Conservation (phyloP, 108 stramenopile genomes). For the Cyclotella baltica region DNA sequence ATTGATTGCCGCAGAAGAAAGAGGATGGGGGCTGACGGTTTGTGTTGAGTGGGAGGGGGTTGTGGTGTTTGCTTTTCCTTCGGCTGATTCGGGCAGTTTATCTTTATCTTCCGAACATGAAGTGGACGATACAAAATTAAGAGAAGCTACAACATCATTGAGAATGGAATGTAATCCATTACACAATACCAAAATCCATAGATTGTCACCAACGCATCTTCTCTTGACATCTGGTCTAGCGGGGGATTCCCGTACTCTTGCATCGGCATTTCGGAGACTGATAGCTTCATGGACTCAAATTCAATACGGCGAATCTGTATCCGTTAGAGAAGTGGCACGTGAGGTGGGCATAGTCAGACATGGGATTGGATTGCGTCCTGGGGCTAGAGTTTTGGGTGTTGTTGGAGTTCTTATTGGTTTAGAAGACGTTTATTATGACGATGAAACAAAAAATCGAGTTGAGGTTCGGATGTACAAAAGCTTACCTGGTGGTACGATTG, state of each 20-base stretch:
- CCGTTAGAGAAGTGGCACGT: constrained; percentile 60
- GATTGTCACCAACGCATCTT: constrained; percentile 47
- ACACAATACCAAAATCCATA: constrained; percentile 43
- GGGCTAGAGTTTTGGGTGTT: constrained; percentile 78
- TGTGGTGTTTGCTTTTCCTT: constrained; percentile 49
- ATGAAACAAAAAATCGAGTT: not conserved
- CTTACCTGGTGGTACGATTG: constrained; percentile 71
- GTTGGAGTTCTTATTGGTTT: constrained; percentile 70
- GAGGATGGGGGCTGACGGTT: constrained; percentile 35
- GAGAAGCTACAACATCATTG: not conserved
- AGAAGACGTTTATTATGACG: constrained; percentile 51
- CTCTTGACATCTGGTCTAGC: constrained; percentile 73
- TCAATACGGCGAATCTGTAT: constrained; percentile 63
- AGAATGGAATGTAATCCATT: constrained; percentile 15
- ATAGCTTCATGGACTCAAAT: constrained; percentile 51
- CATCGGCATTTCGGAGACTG: constrained; percentile 61
- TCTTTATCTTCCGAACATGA: not conserved
- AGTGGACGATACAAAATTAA: constrained; percentile 52
- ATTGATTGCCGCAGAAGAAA: constrained; percentile 62
- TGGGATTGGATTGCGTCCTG: constrained; percentile 68
- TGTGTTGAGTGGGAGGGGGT: constrained; percentile 40
- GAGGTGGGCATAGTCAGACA: constrained; percentile 66
- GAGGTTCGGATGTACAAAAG: constrained; percentile 60
- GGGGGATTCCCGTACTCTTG: constrained; percentile 71
- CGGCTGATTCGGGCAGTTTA: constrained; percentile 19